Base-by-base conservation (phyloP, 2,329 filamentous ascomycete species). In the Cercospora zeina region DNA sequence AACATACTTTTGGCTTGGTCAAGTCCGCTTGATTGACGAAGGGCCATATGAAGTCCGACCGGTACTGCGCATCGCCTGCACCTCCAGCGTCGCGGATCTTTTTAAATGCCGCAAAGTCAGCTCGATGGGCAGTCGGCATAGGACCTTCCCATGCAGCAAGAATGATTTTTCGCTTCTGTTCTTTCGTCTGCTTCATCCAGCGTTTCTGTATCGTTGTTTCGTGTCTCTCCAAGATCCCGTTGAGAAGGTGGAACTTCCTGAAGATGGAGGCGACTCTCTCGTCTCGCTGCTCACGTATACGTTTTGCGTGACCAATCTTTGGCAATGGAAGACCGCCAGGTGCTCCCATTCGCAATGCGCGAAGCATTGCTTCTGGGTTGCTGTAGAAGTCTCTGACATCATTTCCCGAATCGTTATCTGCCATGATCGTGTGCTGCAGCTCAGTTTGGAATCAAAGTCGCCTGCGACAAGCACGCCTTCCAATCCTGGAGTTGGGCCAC, bases 131-230 rank as follows among this genome's bases (percentile, higher is more conserved):
- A 10, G 24, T 24, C 0, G 37, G 31, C 47, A 65, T 58, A 4
- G 24, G 14, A 3, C 39, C 61, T n/a, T 14, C 34, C 63, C 61
- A 65, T 2, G 58, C 57, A 1, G 54, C 30, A 8, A 61, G 39
- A 16, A 63, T 24, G n/a, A 65, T 49, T n/a, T 59, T 58, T 1
- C 36, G 54, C 16, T 49, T 54, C 49, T 65, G 61, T 14, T 57
- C 58, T 11, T 59, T 63, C 1, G 63, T 61, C 61, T 65, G 63
- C 61, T 65, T 65, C 47, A 55, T 36, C 63, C 59, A 65, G 19
- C 56, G 63, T 30, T 62, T 62, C 34, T 60, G 47, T 10, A 62
- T 57, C 2, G 53, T 58, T 10, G 14, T 16, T 30, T 62, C 63
- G 30, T 65, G 54, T 24, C 59, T 34, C 6, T 62, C 59, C 8